Conservation (phyloP, 306 rosid species). For the Medicago arabica region DNA sequence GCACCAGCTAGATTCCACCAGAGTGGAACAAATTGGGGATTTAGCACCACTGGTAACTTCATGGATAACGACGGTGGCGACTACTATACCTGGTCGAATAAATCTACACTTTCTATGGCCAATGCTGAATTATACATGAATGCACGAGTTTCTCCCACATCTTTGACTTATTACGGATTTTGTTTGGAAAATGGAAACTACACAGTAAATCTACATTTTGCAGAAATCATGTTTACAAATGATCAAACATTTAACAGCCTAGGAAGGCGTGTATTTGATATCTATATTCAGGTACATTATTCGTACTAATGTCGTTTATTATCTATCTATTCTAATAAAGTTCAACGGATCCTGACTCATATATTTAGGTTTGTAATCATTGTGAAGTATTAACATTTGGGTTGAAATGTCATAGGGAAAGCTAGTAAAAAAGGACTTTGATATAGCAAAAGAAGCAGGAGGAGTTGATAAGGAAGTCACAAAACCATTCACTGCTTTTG, state of each 20-base stretch:
- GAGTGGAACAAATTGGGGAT: background rate
- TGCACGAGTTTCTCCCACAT: constrained; percentile 53
- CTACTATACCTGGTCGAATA: background rate
- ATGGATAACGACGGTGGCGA: background rate
- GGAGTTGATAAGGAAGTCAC: background rate
- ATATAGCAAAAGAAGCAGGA: constrained; percentile 3
- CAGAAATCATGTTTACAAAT: constrained; percentile 34
- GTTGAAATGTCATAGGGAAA: constrained; percentile 1
- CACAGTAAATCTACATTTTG: constrained; percentile 33
- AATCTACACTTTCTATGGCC: constrained; percentile 20
- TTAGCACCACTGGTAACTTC: constrained; percentile 15
- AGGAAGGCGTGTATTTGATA: constrained; percentile 30
- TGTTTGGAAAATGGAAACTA: constrained; percentile 33
- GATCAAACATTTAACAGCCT: constrained; percentile 34
- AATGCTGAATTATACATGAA: constrained; percentile 47
- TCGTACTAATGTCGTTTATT: background rate
- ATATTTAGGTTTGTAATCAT: background rate
- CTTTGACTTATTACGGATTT: constrained; percentile 40
- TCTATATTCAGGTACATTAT: constrained; percentile 38
- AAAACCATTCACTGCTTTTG: background rate
- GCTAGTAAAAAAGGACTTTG: background rate
- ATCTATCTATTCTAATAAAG: background rate
- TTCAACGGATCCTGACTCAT: background rate
- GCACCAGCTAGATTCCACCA: constrained; percentile 4
- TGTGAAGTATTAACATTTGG: background rate